These are phyloP conservation scores for Cystofilobasidium capitatum DNA, from an alignment of 768 basidiomycete genomes.

Conservation along the genomic window DNA sequence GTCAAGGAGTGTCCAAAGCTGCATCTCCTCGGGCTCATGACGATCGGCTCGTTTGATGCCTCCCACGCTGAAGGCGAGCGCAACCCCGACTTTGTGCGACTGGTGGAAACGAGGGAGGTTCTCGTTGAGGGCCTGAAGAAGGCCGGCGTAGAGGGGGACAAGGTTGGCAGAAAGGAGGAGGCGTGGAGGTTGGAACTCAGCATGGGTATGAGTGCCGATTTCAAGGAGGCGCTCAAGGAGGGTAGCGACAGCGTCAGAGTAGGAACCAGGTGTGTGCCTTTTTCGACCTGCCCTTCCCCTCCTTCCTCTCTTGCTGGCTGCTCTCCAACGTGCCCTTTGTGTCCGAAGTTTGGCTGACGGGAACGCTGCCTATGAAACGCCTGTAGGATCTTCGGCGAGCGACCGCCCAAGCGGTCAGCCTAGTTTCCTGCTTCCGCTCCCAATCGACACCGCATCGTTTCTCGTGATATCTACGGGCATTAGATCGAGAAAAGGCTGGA, in stretches of 20 bases:
- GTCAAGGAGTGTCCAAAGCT: conserved; percentile 63
- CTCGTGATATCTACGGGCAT: not conserved
- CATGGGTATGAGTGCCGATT: conserved; percentile 98
- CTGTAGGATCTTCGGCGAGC: conserved; percentile 61
- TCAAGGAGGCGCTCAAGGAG: conserved; percentile 68
- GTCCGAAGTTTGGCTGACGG: not conserved
- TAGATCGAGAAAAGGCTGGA: not conserved
- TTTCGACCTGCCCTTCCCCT: too few relatives aligned
- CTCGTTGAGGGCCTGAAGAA: conserved; percentile 47
- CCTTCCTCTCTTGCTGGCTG: not conserved
- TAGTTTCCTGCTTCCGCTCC: not conserved
- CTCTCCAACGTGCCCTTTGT: too few relatives aligned
- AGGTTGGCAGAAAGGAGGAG: conserved; percentile 47
- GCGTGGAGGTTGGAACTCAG: conserved; percentile 44
- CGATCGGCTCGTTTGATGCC: conserved; percentile 74
- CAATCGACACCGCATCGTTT: not conserved
- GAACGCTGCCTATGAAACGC: not conserved
- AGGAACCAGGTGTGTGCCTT: conserved; percentile 51
- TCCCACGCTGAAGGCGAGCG: conserved; percentile 49
- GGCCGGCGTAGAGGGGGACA: conserved; percentile 29
- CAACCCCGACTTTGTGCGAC: conserved; percentile 64
- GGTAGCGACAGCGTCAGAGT: conserved; percentile 85
- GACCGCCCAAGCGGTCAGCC: conserved; percentile 39
- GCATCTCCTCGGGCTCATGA: conserved; percentile 81
- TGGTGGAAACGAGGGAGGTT: conserved; percentile 56